Percentiles rank a stretch among this genome's conserved stretches.
These are phyloP conservation scores for Lipomyces yamanashiensis DNA, from an alignment of 805 yeast genomes.

Conservation along the genomic window DNA sequence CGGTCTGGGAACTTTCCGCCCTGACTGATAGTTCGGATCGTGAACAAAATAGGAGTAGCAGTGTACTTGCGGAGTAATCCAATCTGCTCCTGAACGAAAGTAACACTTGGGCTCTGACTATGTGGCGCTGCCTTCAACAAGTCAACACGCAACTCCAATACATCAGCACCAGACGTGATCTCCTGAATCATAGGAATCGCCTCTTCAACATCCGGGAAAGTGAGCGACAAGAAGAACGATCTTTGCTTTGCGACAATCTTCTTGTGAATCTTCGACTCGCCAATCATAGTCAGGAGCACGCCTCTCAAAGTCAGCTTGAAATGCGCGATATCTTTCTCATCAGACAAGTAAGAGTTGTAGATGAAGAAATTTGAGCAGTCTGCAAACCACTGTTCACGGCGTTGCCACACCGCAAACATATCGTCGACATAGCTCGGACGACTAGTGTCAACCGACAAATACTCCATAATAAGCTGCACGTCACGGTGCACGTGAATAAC, in stretches of 20 bases:
- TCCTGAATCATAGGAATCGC: constrained; percentile 54
- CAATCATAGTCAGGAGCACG: constrained; percentile 67
- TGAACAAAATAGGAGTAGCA: constrained; percentile 76
- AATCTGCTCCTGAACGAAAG: constrained; percentile 73
- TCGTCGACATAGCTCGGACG: constrained; percentile 89
- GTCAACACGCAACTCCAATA: constrained; percentile 85
- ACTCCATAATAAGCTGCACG: constrained; percentile 74
- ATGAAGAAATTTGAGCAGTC: constrained; percentile 79
- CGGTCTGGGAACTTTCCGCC: constrained; percentile 81
- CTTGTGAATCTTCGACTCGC: constrained; percentile 47
- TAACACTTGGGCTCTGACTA: constrained; percentile 38
- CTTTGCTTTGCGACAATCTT: constrained; percentile 48
- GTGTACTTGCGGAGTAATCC: constrained; percentile 68
- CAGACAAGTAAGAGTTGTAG: constrained; percentile 73
- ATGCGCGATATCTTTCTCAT: constrained; percentile 19
- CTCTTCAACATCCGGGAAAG: constrained; percentile 62
- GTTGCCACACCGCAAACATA: constrained; percentile 78
- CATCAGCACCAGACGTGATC: constrained; percentile 71
- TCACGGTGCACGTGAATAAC: constrained; percentile 92
- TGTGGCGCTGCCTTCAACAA: constrained; percentile 48
- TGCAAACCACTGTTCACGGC: constrained; percentile 78
- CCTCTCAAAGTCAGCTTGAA: constrained; percentile 49
- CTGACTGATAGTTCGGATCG: constrained; percentile 75
- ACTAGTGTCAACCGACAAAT: constrained; percentile 74
- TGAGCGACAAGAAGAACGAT: constrained; percentile 74